Base-by-base conservation (phyloP, 805 yeast species). In the Myxozyma neotropica region DNA sequence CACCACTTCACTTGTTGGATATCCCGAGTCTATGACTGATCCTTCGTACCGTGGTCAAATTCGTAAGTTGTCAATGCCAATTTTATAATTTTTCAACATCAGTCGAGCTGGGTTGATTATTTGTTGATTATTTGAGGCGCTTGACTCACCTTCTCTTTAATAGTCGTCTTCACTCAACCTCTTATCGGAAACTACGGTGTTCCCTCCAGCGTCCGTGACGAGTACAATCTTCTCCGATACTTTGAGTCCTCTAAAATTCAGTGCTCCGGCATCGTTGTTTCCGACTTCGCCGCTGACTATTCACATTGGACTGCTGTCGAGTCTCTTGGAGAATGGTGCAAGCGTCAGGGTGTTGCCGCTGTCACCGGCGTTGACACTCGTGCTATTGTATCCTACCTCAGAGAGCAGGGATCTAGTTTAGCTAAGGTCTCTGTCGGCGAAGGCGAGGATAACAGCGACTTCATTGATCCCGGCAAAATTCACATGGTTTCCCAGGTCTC, bases 271-370 rank as follows among this genome's bases (percentile, higher is more conserved):
- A 90, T 94, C 60, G 96, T 94, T 50, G 99, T 94, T 27, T 88
- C 96, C 44, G 97, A 94, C 72, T 96, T 84, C 56, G 98, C 99
- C 23, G 82, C 92, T 81, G 83, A 91, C 73, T 90, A 93, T 76
- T 89, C 97, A n/a, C 99, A 94, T 75, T 94, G 99, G 99, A 92
- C 98, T 38, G 99, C 99, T 2, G 96, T 94, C 35, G 98, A 94
- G 78, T 87, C 96, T 19, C 81, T 94, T 59, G 88, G 89, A 61
- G 89, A 88, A 69, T 94, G 98, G 99, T 94, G 99, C 79, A 84
- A 88, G 76, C 86, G 96, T 72, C 95, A 91, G 69, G 96, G 96
- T 44, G 94, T 95, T 57, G 95, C 98, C 57, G 95, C 97, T 47
- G 88, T 94, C 69, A 84, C 97, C 44, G 99, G 97, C 63, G 97